These are phyloP conservation scores for Cadophora luteo-olivacea DNA, from an alignment of 2,329 filamentous ascomycete species.

Conservation along the genomic window DNA sequence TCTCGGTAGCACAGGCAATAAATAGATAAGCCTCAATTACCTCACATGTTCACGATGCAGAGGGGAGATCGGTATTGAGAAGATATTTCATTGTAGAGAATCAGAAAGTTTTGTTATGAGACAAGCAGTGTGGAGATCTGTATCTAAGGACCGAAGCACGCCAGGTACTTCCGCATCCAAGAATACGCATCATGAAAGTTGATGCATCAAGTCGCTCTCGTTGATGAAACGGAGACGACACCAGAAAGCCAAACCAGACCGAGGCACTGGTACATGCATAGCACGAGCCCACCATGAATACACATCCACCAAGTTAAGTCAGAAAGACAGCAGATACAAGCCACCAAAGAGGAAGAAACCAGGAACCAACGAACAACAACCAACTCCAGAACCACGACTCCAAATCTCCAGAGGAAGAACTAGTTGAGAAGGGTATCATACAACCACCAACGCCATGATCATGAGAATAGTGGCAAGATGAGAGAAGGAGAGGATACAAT, in stretches of 20 bases:
- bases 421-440: neutral
- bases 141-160: neutral
- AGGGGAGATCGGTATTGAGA: neutral
- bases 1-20: too few species aligned
- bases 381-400: too few species aligned
- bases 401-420: too few species aligned
- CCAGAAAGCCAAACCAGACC: neutral
- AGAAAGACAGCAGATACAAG: neutral
- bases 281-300: neutral
- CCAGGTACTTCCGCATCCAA: neutral
- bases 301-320: neutral
- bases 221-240: neutral
- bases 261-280: neutral
- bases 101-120: neutral
- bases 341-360: neutral
- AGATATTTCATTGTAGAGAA: neutral
- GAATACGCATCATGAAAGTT: constrained; percentile 9
- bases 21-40: neutral
- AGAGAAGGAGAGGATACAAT: neutral
- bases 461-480: neutral
- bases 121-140: neutral
- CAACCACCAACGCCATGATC: neutral
- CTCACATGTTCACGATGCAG: neutral
- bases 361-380: too few species aligned
- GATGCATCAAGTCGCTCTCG: constrained; percentile 2